These are phyloP conservation scores for Curvularia verruculosa DNA, from an alignment of 2,329 filamentous ascomycete species.

Conservation along the genomic window DNA sequence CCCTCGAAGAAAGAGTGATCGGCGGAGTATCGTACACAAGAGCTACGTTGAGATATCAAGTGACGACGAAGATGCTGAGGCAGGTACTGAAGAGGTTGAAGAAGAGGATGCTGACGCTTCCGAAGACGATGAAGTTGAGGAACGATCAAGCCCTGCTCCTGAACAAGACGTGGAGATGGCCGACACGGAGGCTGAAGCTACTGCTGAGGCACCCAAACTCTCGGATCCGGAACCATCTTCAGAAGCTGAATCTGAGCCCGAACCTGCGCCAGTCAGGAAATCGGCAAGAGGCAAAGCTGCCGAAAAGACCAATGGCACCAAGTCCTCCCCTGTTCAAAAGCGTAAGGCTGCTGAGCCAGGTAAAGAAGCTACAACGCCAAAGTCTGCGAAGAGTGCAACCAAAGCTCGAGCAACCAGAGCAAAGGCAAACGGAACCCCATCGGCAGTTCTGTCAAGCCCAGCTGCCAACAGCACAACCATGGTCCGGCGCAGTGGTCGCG, in stretches of 20 bases:
- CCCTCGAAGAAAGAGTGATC: conserved; percentile 51
- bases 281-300: conserved; percentile 20
- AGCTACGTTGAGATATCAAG: conserved; percentile 55
- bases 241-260: conserved; percentile 21
- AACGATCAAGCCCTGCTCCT: conserved; percentile 21
- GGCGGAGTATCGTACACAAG: conserved; percentile 46
- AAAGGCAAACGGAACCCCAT: conserved; percentile 23
- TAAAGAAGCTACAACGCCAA: conserved; percentile 23
- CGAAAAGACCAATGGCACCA: conserved; percentile 28
- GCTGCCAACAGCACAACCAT: conserved; percentile 21
- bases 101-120: conserved; percentile 25
- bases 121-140: conserved; percentile 23
- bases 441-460: conserved; percentile 19
- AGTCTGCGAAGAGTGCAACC: conserved; percentile 22
- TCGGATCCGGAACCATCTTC: conserved; percentile 23
- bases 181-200: conserved; percentile 22
- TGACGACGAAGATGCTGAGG: conserved; percentile 50
- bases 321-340: conserved; percentile 26
- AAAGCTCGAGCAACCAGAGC: conserved; percentile 21
- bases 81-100: conserved; percentile 32
- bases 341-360: conserved; percentile 22
- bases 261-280: conserved; percentile 26
- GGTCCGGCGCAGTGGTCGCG: conserved; percentile 31
- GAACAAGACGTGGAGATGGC: conserved; percentile 42
- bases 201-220: conserved; percentile 21